Conservation (phyloP, 192 early-diverging fungal species). For the Lunasporangiospora selenospora region DNA sequence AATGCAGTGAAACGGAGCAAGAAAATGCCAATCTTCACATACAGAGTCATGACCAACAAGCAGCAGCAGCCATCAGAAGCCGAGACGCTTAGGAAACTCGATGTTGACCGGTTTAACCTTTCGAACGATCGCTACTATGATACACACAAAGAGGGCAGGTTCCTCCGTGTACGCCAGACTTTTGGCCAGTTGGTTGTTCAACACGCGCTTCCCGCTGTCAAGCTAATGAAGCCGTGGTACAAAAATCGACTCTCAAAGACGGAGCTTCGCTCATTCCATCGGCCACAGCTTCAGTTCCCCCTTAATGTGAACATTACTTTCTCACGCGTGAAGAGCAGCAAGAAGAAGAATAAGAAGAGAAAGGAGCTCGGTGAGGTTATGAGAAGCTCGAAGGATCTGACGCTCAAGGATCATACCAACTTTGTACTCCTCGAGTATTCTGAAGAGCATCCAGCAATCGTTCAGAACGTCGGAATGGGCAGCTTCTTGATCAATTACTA, state of each 20-base stretch:
- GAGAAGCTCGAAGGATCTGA: constrained; percentile 86
- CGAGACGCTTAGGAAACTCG: constrained; percentile 62
- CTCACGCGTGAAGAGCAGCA: constrained; percentile 73
- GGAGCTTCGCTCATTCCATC: constrained; percentile 90
- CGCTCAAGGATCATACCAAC: constrained; percentile 83
- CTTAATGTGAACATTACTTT: constrained; percentile 69
- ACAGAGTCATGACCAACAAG: constrained; percentile 49
- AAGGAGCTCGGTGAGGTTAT: constrained; percentile 73
- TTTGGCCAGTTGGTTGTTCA: constrained; percentile 85
- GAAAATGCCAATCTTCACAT: constrained; percentile 20
- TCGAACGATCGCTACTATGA: constrained; percentile 92
- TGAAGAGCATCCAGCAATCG: constrained; percentile 93
- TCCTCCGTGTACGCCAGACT: constrained; percentile 85
- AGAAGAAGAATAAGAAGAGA: constrained; percentile 79
- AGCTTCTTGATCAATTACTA: constrained; percentile 96
- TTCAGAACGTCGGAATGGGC: constrained; percentile 96
- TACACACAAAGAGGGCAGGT: constrained; percentile 63
- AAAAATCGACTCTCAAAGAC: constrained; percentile 82
- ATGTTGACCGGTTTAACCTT: constrained; percentile 83
- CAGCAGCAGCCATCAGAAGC: constrained; percentile 62
- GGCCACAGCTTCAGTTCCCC: constrained; percentile 77
- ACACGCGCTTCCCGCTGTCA: constrained; percentile 88
- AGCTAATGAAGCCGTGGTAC: constrained; percentile 73
- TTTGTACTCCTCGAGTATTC: constrained; percentile 93
- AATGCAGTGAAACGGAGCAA: constrained; percentile 33